Percentiles rank a stretch among this genome's conserved stretches.
These are phyloP conservation scores for Aquilaria yunnanensis DNA, from an alignment of 345 rosid species.

Conservation along the genomic window DNA sequence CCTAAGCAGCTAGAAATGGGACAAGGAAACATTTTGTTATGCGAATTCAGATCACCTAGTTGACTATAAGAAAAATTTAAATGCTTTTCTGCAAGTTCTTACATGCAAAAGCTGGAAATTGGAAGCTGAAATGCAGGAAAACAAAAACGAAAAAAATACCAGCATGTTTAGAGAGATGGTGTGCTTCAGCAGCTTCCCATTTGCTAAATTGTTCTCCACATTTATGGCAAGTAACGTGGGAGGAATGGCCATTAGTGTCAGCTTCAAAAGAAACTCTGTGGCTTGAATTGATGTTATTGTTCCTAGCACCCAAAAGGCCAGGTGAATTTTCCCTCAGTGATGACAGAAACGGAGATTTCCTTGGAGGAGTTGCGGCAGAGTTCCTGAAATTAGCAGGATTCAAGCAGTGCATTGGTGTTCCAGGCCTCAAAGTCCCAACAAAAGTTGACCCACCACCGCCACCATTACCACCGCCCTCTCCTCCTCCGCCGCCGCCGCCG, in stretches of 20 bases:
- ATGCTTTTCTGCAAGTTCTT: too few species aligned
- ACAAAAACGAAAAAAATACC: conserved; percentile 34
- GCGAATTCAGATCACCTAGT: too few species aligned
- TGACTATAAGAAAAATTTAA: not conserved
- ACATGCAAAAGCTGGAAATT: not conserved
- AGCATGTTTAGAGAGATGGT: conserved; percentile 97
- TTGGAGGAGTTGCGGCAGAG: conserved; percentile 42
- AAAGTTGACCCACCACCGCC: conserved; percentile 43
- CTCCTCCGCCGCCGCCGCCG: conserved; percentile 16
- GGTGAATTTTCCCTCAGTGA: conserved; percentile 45
- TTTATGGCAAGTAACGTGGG: conserved; percentile 73
- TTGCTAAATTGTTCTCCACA: conserved; percentile 92
- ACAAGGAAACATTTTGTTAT: too few species aligned
- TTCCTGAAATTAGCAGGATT: conserved; percentile 50
- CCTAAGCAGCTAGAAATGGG: too few species aligned
- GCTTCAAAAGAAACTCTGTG: conserved; percentile 53
- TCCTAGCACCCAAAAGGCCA: conserved; percentile 32
- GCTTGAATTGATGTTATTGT: conserved; percentile 37
- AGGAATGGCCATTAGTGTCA: conserved; percentile 47
- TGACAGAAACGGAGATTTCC: conserved; percentile 40
- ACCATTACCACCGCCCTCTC: conserved; percentile 17
- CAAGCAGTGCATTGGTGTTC: conserved; percentile 88
- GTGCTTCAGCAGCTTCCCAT: conserved; percentile 95
- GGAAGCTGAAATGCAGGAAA: too few species aligned
- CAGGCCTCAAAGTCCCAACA: conserved; percentile 84